Conservation (phyloP, 257 asterid species). For the Solanum neorickii region DNA sequence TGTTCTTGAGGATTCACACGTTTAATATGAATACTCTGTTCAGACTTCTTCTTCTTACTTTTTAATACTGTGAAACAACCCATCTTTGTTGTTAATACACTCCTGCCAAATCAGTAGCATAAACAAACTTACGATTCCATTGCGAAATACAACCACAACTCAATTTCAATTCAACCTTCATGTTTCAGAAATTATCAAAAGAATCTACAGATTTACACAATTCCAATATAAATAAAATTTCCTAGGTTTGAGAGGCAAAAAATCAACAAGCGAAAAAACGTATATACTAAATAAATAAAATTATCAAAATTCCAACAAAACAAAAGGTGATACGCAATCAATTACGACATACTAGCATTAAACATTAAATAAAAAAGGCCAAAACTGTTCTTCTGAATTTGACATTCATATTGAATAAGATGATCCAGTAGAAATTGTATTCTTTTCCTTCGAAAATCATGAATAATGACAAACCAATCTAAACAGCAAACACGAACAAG, state of each 20-base stretch:
- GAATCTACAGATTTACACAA: not conserved
- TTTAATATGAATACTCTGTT: constrained; percentile 31
- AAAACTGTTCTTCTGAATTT: not conserved
- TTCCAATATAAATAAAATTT: not conserved
- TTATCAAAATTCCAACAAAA: not conserved
- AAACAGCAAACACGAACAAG: not conserved
- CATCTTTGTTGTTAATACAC: constrained; percentile 28
- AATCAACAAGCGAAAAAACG: not conserved
- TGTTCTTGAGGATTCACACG: constrained; percentile 47
- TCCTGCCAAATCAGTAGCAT: constrained; percentile 15
- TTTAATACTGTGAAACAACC: constrained; percentile 75
- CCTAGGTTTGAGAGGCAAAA: not conserved
- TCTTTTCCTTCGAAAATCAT: not conserved
- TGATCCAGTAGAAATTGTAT: not conserved
- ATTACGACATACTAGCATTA: not conserved
- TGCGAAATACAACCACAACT: not conserved
- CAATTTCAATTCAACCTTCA: not conserved
- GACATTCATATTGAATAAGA: not conserved
- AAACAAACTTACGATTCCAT: not conserved
- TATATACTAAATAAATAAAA: not conserved
- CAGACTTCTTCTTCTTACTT: constrained; percentile 60
- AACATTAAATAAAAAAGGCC: not conserved
- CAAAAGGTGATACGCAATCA: not conserved
- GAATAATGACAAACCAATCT: not conserved
- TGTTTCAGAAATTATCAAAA: not conserved